A percentile compares a stretch with the other conserved stretches of the same genome.
phyloP scores from a whole-genome alignment of 192 early-diverging fungal species.

The Podila verticillata region DNA sequence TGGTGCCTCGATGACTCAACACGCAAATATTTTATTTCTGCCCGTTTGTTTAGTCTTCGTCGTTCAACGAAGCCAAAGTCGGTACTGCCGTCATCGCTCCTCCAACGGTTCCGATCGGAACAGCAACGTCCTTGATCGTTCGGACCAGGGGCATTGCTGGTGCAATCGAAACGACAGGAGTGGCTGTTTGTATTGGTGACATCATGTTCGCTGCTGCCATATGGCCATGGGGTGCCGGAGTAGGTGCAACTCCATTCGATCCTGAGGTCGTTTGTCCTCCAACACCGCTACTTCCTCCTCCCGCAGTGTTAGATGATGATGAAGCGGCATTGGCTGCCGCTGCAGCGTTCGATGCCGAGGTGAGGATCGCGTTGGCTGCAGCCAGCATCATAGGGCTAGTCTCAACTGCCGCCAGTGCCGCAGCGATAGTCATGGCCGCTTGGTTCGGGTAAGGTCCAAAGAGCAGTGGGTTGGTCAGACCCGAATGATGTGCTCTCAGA shows the following conservation, averaged over 20 bases:
- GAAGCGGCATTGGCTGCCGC: neutral
- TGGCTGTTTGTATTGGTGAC: neutral
- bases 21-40: no score
- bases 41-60: no score
- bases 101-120: neutral
- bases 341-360: neutral
- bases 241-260: no score
- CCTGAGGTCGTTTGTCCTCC: neutral
- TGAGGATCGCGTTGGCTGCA: slow-evolving; percentile 26
- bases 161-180: neutral
- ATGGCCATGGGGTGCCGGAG: neutral
- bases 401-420: slow-evolving; percentile 18
- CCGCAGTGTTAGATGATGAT: neutral
- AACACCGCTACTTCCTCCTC: neutral
- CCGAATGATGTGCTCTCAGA: slow-evolving; percentile 33
- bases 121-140: neutral
- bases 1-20: no score
- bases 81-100: neutral
- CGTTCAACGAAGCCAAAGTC: no score
- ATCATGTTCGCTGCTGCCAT: neutral
- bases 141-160: neutral
- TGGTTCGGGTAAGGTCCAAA: slow-evolving; percentile 1
- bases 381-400: slow-evolving; percentile 25
- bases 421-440: slow-evolving; percentile 33
- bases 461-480: slow-evolving; percentile 19